Percentiles rank a stretch among this genome's conserved stretches.
Evolutionary conservation across 116 monocot species (phyloP).

Genomic region (Iris pallida): DNA sequence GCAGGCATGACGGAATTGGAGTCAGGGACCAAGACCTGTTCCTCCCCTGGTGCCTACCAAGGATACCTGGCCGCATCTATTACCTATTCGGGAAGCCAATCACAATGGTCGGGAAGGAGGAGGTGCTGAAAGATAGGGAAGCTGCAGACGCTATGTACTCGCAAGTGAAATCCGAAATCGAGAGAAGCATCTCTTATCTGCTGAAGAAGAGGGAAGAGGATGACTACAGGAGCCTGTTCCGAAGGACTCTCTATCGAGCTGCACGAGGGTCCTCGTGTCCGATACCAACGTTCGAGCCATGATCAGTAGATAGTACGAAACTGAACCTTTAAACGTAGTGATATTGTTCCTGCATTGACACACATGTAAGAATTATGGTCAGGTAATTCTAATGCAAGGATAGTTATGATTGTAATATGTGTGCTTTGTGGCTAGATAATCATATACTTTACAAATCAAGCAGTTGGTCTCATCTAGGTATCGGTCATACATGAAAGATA

Average conservation of each 20-base stretch:
- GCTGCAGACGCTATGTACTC: constrained; percentile 14
- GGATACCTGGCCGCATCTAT: constrained; percentile 16
- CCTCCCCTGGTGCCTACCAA: constrained; percentile 6
- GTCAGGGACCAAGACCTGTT: constrained; percentile 9
- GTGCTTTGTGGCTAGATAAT: no score
- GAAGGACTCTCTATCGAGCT: constrained; percentile 6
- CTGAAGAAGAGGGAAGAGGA: constrained; percentile 20
- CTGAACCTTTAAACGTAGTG: no score
- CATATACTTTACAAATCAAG: no score
- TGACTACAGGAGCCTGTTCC: constrained; percentile 4
- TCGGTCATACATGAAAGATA: no score
- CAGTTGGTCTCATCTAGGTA: no score
- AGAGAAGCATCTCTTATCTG: constrained; percentile 12
- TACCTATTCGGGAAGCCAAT: constrained; percentile 23
- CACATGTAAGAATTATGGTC: no score
- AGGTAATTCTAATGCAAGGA: no score
- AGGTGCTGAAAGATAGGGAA: constrained; percentile 5
- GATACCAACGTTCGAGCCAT: constrained; percentile 19
- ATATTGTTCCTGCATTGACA: no score
- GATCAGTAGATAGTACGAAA: not conserved
- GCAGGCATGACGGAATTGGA: not conserved
- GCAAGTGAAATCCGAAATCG: constrained; percentile 23
- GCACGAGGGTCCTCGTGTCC: not conserved
- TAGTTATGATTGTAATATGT: no score
- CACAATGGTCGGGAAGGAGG: not conserved